A percentile compares a stretch with the other conserved stretches of the same genome.
Evolutionary conservation across 805 yeast species (phyloP).

Genomic region (Candida krabiensis): DNA sequence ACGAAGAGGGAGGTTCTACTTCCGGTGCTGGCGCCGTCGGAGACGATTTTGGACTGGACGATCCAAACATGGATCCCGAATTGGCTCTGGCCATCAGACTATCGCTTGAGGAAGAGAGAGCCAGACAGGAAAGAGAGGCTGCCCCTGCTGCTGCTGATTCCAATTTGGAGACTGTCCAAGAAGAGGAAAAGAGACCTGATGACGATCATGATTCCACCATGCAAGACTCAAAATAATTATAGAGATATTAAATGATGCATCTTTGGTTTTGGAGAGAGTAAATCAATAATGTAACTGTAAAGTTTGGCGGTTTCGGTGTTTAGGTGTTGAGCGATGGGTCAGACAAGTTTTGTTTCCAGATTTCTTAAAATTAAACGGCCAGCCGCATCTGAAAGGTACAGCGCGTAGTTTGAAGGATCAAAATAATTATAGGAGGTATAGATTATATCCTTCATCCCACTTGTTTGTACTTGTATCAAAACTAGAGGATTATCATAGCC

Average conservation of each 20-base stretch:
- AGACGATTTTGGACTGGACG: constrained; percentile 67
- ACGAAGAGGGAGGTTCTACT: constrained; percentile 57
- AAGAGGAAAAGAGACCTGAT: constrained; percentile 20
- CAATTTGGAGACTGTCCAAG: constrained; percentile 22
- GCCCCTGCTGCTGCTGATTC: constrained; percentile 28
- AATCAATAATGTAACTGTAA: too few species aligned
- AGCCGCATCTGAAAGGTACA: too few species aligned
- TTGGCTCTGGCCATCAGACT: constrained; percentile 92
- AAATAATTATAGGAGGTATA: too few species aligned
- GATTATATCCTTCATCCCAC: not conserved
- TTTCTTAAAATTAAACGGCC: too few species aligned
- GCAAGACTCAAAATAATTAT: constrained; percentile 21
- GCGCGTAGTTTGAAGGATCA: constrained; percentile 14
- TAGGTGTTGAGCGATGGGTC: too few species aligned
- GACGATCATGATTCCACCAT: constrained; percentile 18
- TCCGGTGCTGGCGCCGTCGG: constrained; percentile 38
- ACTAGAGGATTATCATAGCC: too few species aligned
- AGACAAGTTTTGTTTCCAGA: too few species aligned
- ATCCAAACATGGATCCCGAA: constrained; percentile 94
- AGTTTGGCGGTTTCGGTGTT: too few species aligned
- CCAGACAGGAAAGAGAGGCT: constrained; percentile 80
- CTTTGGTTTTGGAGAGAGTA: too few species aligned
- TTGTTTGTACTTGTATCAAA: not conserved
- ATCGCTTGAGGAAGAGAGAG: constrained; percentile 92
- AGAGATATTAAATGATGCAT: too few species aligned